These are phyloP conservation scores for Phyllosticta paracitricarpa DNA, from an alignment of 2,329 filamentous ascomycete species.

Conservation along the genomic window DNA sequence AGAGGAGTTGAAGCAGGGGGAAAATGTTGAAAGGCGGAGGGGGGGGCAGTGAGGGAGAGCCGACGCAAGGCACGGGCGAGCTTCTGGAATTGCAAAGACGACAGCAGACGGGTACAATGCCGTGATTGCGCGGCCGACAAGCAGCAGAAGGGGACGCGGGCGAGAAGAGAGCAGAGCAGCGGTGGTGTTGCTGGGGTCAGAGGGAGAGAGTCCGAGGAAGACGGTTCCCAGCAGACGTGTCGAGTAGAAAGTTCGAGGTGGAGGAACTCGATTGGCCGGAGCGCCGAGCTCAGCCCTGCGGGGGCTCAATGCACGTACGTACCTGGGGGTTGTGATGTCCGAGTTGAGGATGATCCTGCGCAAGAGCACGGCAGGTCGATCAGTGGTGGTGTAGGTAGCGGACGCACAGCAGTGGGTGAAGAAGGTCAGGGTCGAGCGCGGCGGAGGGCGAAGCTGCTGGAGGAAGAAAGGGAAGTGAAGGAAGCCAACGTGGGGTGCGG, in stretches of 20 bases:
- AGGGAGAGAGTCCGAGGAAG: background rate
- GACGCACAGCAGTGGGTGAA: background rate
- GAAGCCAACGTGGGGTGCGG: background rate
- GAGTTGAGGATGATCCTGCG: background rate
- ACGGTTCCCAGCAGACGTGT: background rate
- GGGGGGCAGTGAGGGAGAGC: background rate
- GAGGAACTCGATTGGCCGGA: constrained; percentile 3
- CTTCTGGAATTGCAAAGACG: background rate
- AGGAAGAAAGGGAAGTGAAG: background rate
- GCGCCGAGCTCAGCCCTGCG: background rate
- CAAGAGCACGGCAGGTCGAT: background rate
- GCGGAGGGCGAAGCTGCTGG: background rate
- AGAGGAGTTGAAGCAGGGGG: background rate
- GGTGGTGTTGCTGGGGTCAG: background rate
- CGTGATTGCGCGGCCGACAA: background rate
- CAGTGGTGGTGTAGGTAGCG: background rate
- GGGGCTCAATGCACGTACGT: background rate
- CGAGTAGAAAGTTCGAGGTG: constrained; percentile 5
- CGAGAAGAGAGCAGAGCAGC: background rate
- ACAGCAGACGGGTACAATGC: background rate
- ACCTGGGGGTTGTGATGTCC: background rate
- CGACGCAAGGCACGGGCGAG: constrained; percentile 7
- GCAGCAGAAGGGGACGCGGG: background rate
- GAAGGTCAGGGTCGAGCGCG: background rate
- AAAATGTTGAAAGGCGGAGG: background rate